Percentiles rank a stretch among this genome's conserved stretches.
phyloP scores from a whole-genome alignment of 352 stramenopile genomes.

The Globisporangium orthogonon region DNA sequence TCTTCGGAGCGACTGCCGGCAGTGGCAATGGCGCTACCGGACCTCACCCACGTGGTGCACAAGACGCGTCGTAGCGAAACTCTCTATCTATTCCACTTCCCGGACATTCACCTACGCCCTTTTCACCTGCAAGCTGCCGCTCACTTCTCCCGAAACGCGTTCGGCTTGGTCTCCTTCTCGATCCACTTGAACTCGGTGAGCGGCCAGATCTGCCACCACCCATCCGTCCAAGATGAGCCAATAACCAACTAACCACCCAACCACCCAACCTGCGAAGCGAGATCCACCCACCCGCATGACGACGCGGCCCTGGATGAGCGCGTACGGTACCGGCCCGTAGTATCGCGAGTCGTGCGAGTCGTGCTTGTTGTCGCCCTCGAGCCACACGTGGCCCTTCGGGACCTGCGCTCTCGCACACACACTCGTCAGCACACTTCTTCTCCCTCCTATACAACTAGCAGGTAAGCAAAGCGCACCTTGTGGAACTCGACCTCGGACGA shows the following conservation, averaged over 20 bases:
- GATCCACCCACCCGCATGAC: conserved; percentile 73
- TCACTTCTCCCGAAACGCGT: conserved; percentile 56
- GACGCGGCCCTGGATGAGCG: conserved; percentile 88
- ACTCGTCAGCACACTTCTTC: background rate
- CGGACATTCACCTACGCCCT: too few relatives aligned
- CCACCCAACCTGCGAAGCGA: background rate
- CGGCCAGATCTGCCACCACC: conserved; percentile 61
- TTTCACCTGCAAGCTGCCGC: background rate
- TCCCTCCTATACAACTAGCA: too few relatives aligned
- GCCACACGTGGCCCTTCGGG: conserved; percentile 92
- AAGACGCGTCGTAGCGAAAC: background rate
- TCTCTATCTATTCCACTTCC: background rate
- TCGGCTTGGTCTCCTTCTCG: conserved; percentile 40
- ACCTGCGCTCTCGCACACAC: conserved; percentile 22
- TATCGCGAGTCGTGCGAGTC: conserved; percentile 94
- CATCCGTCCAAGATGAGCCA: too few relatives aligned
- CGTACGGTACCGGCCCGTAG: conserved; percentile 92
- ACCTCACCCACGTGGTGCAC: too few relatives aligned
- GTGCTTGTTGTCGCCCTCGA: conserved; percentile 96
- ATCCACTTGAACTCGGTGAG: conserved; percentile 60
- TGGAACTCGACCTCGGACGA: conserved; percentile 72
- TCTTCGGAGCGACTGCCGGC: too few relatives aligned
- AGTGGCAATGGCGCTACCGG: too few relatives aligned
- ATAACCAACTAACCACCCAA: too few relatives aligned
- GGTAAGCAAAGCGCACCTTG: conserved; percentile 24